phyloP scores from a whole-genome alignment of 2,329 filamentous ascomycete species.

The Zasmidium angulare region DNA sequence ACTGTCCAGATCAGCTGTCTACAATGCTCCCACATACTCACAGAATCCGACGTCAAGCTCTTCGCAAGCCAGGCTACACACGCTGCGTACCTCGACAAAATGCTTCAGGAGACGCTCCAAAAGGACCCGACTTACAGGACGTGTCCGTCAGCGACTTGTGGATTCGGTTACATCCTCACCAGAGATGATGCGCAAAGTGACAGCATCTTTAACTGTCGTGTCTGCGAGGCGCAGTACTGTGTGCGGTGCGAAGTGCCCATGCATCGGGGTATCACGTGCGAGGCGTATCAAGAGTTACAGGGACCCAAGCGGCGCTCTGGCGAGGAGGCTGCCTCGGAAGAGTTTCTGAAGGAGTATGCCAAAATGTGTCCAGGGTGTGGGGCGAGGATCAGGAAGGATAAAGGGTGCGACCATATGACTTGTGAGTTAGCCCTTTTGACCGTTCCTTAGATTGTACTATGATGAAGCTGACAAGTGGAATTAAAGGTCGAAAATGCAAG shows the following conservation, averaged over 20 bases:
- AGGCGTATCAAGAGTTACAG: slow-evolving; percentile 6
- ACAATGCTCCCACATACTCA: slow-evolving; percentile 17
- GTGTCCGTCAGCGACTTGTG: slow-evolving; percentile 15
- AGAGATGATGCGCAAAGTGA: slow-evolving; percentile 5
- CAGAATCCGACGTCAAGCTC: slow-evolving; percentile 12
- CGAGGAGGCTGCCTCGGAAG: neutral
- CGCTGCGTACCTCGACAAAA: slow-evolving; percentile 10
- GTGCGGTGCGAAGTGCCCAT: slow-evolving; percentile 21
- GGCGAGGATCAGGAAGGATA: neutral
- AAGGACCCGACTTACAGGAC: slow-evolving; percentile 3
- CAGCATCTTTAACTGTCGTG: slow-evolving; percentile 24
- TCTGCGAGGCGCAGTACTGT: slow-evolving; percentile 22
- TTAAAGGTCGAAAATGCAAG: too few species aligned
- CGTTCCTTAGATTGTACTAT: too few species aligned
- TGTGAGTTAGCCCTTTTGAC: neutral
- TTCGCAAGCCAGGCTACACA: neutral
- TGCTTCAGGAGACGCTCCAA: slow-evolving; percentile 2
- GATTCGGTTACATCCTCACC: slow-evolving; percentile 19
- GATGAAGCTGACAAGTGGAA: too few species aligned
- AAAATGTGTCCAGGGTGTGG: neutral
- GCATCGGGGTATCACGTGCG: slow-evolving; percentile 26
- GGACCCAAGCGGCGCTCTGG: neutral
- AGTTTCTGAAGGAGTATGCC: neutral
- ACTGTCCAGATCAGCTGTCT: slow-evolving; percentile 14
- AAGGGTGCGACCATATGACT: slow-evolving; percentile 4